Evolutionary conservation across 192 early-diverging fungal species (phyloP).

Genomic region (Borealophlyctis nickersoniae): DNA sequence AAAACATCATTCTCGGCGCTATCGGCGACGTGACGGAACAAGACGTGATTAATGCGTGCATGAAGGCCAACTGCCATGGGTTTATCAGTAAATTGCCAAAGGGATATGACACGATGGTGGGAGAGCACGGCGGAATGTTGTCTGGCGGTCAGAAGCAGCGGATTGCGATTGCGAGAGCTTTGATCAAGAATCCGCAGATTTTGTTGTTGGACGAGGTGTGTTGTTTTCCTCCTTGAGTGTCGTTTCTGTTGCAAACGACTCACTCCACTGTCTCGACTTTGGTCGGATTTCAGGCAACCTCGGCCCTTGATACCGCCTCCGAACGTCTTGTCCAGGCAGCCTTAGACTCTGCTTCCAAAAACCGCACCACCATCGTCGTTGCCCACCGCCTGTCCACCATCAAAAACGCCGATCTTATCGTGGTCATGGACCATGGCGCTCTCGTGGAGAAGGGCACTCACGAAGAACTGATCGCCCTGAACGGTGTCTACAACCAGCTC

Average conservation of each 20-base stretch:
- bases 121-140: conserved; percentile 39
- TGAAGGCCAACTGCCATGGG: conserved; percentile 63
- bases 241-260: no score
- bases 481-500: conserved; percentile 63
- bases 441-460: conserved; percentile 78
- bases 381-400: conserved; percentile 91
- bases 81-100: conserved; percentile 67
- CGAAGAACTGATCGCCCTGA: conserved; percentile 62
- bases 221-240: background rate
- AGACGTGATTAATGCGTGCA: conserved; percentile 63
- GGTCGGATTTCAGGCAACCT: conserved; percentile 43
- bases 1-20: conserved; percentile 73
- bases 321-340: conserved; percentile 52
- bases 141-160: conserved; percentile 79
- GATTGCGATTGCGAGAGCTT: conserved; percentile 91
- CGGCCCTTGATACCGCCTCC: conserved; percentile 51
- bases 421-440: conserved; percentile 60
- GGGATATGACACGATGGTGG: conserved; percentile 60
- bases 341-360: conserved; percentile 40
- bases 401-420: conserved; percentile 78
- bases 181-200: conserved; percentile 80
- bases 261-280: no score
- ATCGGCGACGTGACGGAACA: conserved; percentile 50
- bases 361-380: conserved; percentile 86
- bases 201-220: conserved; percentile 55